Conservation (phyloP, 352 stramenopile genomes). For the Elongisporangium prolatum region DNA sequence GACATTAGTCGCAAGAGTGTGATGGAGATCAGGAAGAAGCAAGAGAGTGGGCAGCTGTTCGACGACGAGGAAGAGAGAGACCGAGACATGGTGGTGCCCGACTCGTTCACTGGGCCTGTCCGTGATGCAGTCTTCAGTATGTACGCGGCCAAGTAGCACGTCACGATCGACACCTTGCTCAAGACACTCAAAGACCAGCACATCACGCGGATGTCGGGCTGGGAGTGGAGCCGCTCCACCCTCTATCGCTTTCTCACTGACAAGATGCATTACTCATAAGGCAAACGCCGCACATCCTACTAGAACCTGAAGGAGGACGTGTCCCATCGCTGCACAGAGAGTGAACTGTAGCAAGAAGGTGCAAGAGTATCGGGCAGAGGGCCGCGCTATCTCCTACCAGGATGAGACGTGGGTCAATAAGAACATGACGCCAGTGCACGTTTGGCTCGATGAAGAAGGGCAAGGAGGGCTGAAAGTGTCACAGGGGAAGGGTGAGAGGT, state of each 20-base stretch:
- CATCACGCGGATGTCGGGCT: conserved; percentile 1
- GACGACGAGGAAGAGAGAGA: conserved; percentile 3
- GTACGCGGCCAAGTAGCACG: conserved; percentile 9
- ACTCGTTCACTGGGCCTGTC: conserved; percentile 3
- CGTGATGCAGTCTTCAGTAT: conserved; percentile 4
- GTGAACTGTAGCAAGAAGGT: conserved; percentile 7
- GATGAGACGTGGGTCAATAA: conserved; percentile 13
- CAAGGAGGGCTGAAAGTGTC: conserved; percentile 14
- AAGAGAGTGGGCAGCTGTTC: conserved; percentile 1
- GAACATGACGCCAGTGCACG: conserved; percentile 11
- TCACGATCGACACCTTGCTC: conserved; percentile 7
- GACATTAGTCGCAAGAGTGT: conserved; percentile 2
- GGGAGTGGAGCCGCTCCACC: conserved; percentile 9
- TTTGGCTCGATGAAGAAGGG: conserved; percentile 11
- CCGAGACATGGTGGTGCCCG: conserved; percentile 6
- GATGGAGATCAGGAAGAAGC: background rate
- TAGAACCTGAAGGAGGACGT: conserved; percentile 9
- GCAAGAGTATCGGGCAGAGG: conserved; percentile 1
- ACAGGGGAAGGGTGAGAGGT: conserved; percentile 12
- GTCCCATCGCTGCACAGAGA: conserved; percentile 8
- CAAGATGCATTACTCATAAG: conserved; percentile 9
- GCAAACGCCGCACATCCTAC: conserved; percentile 5
- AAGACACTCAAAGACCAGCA: background rate
- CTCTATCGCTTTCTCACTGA: conserved; percentile 9
- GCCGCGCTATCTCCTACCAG: conserved; percentile 12